A percentile compares a stretch with the other conserved stretches of the same genome.
phyloP scores from a whole-genome alignment of 345 rosid species.

The Pseudoturritis turrita region DNA sequence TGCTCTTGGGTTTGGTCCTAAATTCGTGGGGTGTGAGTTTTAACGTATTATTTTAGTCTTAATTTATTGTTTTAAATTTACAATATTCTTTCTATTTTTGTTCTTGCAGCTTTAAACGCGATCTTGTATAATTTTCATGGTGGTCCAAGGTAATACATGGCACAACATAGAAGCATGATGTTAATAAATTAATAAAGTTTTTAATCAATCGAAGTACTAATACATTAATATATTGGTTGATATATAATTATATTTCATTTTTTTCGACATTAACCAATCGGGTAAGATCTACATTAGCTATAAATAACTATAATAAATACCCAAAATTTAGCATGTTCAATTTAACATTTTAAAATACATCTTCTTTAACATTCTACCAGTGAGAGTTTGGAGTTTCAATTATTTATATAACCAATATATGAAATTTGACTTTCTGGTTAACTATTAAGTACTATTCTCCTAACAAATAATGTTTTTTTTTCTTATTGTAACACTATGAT shows the following conservation, averaged over 20 bases:
- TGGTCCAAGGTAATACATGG: conserved; percentile 34
- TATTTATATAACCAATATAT: conserved; percentile 8
- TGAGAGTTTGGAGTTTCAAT: conserved; percentile 1
- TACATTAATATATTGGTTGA: background rate
- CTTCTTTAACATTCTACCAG: background rate
- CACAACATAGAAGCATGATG: conserved; percentile 28
- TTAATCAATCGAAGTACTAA: conserved; percentile 2
- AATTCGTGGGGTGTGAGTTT: conserved; percentile 44
- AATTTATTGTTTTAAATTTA: background rate
- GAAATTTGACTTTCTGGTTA: conserved; percentile 1
- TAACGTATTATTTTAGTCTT: background rate
- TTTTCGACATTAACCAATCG: conserved; percentile 11
- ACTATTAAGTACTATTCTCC: conserved; percentile 9
- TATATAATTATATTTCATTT: background rate
- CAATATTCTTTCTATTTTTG: conserved; percentile 16
- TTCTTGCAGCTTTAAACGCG: conserved; percentile 21
- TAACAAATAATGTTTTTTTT: background rate
- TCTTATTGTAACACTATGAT: background rate
- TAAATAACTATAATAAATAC: background rate
- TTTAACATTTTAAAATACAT: background rate
- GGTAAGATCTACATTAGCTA: background rate
- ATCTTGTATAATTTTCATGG: conserved; percentile 29
- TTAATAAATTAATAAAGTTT: background rate
- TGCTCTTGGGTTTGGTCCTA: conserved; percentile 30
- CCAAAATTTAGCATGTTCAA: background rate